Evolutionary conservation across 805 yeast species (phyloP).

Genomic region (Yarrowia keelungensis): DNA sequence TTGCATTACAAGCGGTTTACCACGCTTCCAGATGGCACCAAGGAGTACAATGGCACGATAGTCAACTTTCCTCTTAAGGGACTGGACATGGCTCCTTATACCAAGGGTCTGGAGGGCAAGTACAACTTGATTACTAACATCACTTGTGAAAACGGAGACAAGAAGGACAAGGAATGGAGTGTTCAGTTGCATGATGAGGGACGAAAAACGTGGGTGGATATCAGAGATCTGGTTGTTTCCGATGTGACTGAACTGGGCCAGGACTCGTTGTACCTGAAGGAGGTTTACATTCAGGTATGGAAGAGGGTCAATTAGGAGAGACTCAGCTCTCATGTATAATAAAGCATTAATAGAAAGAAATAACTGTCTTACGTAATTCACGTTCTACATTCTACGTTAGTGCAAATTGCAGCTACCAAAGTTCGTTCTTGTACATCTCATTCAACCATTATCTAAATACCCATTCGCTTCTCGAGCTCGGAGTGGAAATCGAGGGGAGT

Average conservation of each 20-base stretch:
- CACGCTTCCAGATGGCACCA: slow-evolving; percentile 48
- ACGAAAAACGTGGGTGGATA: slow-evolving; percentile 62
- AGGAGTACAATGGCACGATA: slow-evolving; percentile 63
- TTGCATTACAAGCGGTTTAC: slow-evolving; percentile 64
- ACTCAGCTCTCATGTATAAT: neutral
- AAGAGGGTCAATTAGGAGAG: slow-evolving; percentile 45
- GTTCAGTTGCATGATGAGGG: slow-evolving; percentile 57
- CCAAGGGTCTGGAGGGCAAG: slow-evolving; percentile 42
- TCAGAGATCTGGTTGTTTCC: slow-evolving; percentile 57
- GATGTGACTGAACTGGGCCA: slow-evolving; percentile 55
- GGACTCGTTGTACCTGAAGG: slow-evolving; percentile 67
- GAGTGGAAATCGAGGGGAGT: slow-evolving; percentile 65
- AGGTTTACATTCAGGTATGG: slow-evolving; percentile 75
- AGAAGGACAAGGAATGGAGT: slow-evolving; percentile 53
- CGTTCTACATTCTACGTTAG: no score
- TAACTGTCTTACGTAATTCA: neutral
- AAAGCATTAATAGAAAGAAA: slow-evolving; percentile 1
- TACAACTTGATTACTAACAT: slow-evolving; percentile 62
- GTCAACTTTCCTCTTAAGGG: slow-evolving; percentile 61
- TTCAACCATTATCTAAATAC: slow-evolving; percentile 40
- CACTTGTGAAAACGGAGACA: slow-evolving; percentile 50
- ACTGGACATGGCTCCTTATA: slow-evolving; percentile 52
- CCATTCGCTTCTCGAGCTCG: slow-evolving; percentile 70
- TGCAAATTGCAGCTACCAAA: no score
- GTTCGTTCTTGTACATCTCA: no score